Base-by-base conservation (phyloP, 352 stramenopile genomes). In the Phytophthora capsici region DNA sequence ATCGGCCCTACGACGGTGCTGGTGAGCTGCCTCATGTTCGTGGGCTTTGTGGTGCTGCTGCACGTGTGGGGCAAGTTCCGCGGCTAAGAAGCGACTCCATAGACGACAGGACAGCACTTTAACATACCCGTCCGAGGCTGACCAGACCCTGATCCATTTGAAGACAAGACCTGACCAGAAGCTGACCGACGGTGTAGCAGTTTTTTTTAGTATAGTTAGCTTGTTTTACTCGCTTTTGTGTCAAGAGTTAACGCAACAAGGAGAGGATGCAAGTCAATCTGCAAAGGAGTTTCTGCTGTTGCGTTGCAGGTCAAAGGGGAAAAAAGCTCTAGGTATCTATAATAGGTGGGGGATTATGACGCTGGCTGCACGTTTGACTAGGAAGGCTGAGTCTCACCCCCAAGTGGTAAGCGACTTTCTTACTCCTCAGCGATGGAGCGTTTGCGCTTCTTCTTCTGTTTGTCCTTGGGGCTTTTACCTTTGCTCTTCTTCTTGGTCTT, bases 61-160 rank as follows among this genome's bases (percentile, higher is more conserved):
- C 96, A 99, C 78, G 97, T 99, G 69, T 98, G 93, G 91, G 96
- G 96, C 71, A 99, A 99, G 80, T 98, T 99, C 84, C 94, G 86
- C 71, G 80, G 84, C 63, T 93, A 91, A 70, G 34, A 25, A 52
- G 51, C 38, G 45, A 56, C 61, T 55, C 57, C 45, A 68, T 73
- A 66, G 69, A 78, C 64, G 51, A 65, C 54, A 74, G 55, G 46
- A 74, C 37, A 71, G 50, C 54, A 67, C 20, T 51, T 34, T 56
- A 45, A 71, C 38, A 54, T 61, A 72, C 55, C 50, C 48, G 49
- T 17, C 36, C 49, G 19, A 45, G 12, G 17, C 36, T n/a, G 19
- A 22, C 28, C 28, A 34, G 28, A 34, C 8, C 28, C 28, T 34
- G 28, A 34, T 34, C 28, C 28, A 34, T 34, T 34, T 34, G 28